Evolutionary conservation across 768 basidiomycete species (phyloP), one percentile per base, ranked within the genome.

Genomic region (Favolaschia claudopus): DNA sequence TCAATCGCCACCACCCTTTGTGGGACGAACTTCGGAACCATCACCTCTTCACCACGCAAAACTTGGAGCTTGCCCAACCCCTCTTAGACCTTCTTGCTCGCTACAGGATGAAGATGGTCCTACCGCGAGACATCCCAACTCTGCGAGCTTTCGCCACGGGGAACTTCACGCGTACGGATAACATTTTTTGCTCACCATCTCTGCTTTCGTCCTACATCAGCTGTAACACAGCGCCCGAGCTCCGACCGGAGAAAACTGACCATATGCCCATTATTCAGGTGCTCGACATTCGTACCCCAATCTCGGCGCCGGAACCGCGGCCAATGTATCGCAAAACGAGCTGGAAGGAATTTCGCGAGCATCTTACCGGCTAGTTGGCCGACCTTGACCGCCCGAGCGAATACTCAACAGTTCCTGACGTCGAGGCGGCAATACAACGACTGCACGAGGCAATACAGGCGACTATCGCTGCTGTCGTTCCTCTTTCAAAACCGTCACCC

Each of bases 161-260:
- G 15, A 79, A 78, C 52, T 70, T 66, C 44, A 76, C 76, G 7
- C 48, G 76, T 9, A 71, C 74, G 4, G 79, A 84, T 67, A 84
- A 85, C 48, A 75, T 84, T 0, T 84, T 78, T 56, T 58, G 64
- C 28, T 60, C 74, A 4, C 33, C 43, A 0, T 32, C 52, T 1
- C 40, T 74, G 0, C 25, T 53, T 0, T 60, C 71, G 3, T 8
- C 27, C 1, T 36, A 79, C 1, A 57, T 72, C 12, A 5, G 42
- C 5, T 82, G 80, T 63, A 39, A 69, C 9, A 67, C 68, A 1
- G 31, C 47, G 3, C 66, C 61, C 1, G 56, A 54, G 0, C 3
- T 42, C 0, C 61, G 40, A 5, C 73, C 70, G 0, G 38, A 65
- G 0, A 50, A 56, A 2, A 73, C 80, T 4, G 79, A 84, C 65